Evolutionary conservation across 208 protist species (phyloP).

Genomic region (Trypanosoma grayi): DNA sequence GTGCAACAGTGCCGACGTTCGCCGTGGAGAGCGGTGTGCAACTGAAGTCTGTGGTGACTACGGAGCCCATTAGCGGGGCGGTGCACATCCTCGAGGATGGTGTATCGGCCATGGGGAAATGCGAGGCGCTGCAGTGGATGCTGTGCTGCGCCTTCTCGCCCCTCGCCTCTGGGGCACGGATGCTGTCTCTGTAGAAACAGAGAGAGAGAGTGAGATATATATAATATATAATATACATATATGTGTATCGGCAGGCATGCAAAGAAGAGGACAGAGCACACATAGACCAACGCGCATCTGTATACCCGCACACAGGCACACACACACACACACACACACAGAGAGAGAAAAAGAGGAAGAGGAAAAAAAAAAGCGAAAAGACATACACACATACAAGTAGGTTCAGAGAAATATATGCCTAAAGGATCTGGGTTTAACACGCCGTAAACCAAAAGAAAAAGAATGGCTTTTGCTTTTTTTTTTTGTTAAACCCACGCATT

Average conservation of each 20-base stretch:
- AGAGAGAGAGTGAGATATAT: neutral
- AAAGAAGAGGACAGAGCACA: neutral
- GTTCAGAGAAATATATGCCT: too few species aligned
- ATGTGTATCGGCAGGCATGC: too few species aligned
- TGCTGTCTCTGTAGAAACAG: constrained; percentile 45
- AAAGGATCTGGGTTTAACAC: too few species aligned
- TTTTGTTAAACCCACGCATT: neutral
- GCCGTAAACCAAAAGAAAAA: too few species aligned
- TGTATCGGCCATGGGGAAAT: constrained; percentile 43
- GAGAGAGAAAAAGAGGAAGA: neutral
- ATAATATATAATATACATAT: too few species aligned
- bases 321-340: constrained; percentile 6
- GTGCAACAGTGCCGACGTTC: constrained; percentile 43
- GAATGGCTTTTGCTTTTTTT: neutral
- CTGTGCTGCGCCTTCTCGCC: constrained; percentile 83
- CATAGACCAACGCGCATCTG: too few species aligned
- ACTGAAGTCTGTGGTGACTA: constrained; percentile 50
- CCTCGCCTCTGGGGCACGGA: constrained; percentile 47
- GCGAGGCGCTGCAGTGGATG: constrained; percentile 79
- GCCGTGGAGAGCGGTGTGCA: constrained; percentile 40
- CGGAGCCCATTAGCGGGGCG: constrained; percentile 42
- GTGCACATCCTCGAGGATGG: constrained; percentile 68
- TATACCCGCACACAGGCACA: neutral
- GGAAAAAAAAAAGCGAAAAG: neutral
- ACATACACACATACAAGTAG: neutral